These are phyloP conservation scores for Punctularia strigosozonata DNA, from an alignment of 768 basidiomycete species.

Conservation along the genomic window DNA sequence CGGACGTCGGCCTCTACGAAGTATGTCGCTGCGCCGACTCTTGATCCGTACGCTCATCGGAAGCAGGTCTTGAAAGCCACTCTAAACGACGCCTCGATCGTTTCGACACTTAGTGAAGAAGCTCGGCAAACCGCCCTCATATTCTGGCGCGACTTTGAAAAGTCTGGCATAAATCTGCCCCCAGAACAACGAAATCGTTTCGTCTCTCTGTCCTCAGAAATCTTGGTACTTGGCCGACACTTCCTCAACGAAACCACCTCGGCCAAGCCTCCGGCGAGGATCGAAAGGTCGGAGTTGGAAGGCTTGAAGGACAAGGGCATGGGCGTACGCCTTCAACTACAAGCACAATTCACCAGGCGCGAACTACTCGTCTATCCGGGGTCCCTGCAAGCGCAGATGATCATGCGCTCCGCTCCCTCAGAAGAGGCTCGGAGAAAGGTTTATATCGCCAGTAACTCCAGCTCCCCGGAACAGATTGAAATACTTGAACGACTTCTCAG, in stretches of 20 bases:
- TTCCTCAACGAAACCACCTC: conserved; percentile 64
- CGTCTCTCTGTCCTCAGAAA: conserved; percentile 82
- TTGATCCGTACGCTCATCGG: conserved; percentile 3
- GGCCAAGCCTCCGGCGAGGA: conserved; percentile 52
- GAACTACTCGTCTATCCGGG: conserved; percentile 75
- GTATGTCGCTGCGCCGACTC: conserved; percentile 32
- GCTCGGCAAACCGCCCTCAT: conserved; percentile 83
- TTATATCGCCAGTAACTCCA: conserved; percentile 75
- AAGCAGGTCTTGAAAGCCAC: conserved; percentile 60
- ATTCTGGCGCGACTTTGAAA: conserved; percentile 95
- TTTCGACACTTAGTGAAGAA: conserved; percentile 56
- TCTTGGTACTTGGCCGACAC: conserved; percentile 75
- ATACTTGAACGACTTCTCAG: conserved; percentile 66
- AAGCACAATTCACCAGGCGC: conserved; percentile 66
- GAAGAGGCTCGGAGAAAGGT: conserved; percentile 75
- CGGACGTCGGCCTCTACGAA: conserved; percentile 81
- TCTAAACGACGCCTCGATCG: conserved; percentile 54
- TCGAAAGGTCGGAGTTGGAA: conserved; percentile 56
- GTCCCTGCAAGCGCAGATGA: conserved; percentile 86
- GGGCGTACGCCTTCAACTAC: conserved; percentile 61
- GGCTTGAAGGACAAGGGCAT: conserved; percentile 71
- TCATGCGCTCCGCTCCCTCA: conserved; percentile 78
- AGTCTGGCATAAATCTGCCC: conserved; percentile 88
- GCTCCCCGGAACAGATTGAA: conserved; percentile 60
- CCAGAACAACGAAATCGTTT: conserved; percentile 67